Conservation (phyloP, 495 filamentous ascomycete species). For the Amorphotheca resinae region DNA sequence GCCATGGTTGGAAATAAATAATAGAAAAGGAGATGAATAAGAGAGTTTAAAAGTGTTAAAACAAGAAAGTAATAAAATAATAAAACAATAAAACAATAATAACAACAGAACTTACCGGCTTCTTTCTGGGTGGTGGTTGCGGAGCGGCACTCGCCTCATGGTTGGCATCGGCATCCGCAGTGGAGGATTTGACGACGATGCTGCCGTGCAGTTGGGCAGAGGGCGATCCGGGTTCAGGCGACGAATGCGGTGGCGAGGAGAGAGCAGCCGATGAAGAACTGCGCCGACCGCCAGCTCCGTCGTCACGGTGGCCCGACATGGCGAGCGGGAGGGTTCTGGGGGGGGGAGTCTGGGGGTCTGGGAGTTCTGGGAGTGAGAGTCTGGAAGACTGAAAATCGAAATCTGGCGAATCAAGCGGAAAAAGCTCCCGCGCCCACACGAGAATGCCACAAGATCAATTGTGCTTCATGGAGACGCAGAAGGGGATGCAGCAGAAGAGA, state of each 20-base stretch:
- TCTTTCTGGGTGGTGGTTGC: constrained; percentile 7
- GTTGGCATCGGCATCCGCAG: neutral
- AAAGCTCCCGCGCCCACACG: too few species aligned
- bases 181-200: constrained; percentile 14
- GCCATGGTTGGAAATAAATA: neutral
- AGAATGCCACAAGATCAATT: too few species aligned
- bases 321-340: too few species aligned
- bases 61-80: too few species aligned
- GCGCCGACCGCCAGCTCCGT: constrained; percentile 4
- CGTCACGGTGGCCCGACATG: neutral
- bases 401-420: too few species aligned
- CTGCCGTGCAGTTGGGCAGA: constrained; percentile 6
- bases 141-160: neutral
- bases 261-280: constrained; percentile 16
- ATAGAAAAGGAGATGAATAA: too few species aligned
- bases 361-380: too few species aligned
- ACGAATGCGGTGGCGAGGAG: constrained; percentile 19
- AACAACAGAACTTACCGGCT: constrained; percentile 7
- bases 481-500: too few species aligned
- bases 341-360: too few species aligned
- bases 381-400: too few species aligned
- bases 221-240: constrained; percentile 18
- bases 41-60: neutral
- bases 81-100: too few species aligned
- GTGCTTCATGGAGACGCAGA: too few species aligned